Conservation (phyloP, 1,284 basidiomycete genomes). For the Cryptococcus depauperatus region DNA sequence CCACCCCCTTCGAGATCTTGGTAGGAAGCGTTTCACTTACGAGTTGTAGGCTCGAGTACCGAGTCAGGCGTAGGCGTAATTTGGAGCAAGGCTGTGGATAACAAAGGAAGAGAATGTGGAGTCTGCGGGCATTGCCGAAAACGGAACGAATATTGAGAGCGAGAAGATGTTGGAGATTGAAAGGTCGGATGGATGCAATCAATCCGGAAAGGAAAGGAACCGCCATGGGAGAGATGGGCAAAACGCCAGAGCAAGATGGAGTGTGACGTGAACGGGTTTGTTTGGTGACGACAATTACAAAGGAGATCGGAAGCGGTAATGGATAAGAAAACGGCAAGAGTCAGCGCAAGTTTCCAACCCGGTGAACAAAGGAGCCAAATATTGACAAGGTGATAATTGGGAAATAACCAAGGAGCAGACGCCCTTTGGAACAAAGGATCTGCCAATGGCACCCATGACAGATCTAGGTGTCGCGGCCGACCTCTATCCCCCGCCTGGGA, state of each 20-base stretch:
- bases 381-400: too few species aligned
- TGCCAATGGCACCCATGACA: neutral
- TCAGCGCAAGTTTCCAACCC: neutral
- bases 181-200: neutral
- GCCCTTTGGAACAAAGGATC: neutral
- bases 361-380: neutral
- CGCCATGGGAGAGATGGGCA: neutral
- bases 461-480: too few species aligned
- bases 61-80: constrained; percentile 1
- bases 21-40: constrained; percentile 11
- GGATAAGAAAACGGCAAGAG: too few species aligned
- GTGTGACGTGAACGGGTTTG: neutral
- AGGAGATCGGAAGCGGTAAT: too few species aligned
- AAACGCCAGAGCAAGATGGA: neutral
- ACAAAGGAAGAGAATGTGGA: constrained; percentile 22
- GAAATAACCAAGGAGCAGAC: neutral
- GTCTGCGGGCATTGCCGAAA: too few species aligned
- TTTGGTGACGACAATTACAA: too few species aligned
- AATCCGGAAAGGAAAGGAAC: neutral
- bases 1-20: constrained; percentile 19
- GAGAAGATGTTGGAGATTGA: neutral
- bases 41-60: neutral
- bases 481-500: too few species aligned
- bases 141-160: too few species aligned
- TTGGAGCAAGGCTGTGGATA: constrained; percentile 9